These are phyloP conservation scores for Suillus luteus DNA, from an alignment of 768 basidiomycete species.

Conservation along the genomic window DNA sequence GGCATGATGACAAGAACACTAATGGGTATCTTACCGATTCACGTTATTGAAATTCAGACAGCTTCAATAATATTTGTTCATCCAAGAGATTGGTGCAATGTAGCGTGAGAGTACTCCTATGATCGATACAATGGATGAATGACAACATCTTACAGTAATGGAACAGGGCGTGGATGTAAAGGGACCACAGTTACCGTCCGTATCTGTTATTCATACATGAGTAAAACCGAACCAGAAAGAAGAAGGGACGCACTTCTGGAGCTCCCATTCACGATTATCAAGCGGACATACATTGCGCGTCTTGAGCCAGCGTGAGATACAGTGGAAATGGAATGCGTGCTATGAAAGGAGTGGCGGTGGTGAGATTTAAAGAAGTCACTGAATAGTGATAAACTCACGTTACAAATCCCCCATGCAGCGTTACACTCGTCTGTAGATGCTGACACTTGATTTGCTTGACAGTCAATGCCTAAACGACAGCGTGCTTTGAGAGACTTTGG, in stretches of 20 bases:
- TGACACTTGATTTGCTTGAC: constrained; percentile 98
- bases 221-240: too few relatives aligned
- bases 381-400: constrained; percentile 48
- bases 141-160: constrained; percentile 1
- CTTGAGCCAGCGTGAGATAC: constrained; percentile 99
- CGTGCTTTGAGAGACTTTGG: constrained; percentile 12
- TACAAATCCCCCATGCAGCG: constrained; percentile 99
- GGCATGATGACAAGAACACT: not conserved
- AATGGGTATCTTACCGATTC: not conserved
- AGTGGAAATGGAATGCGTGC: constrained; percentile 99
- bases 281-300: constrained; percentile 94
- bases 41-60: not conserved
- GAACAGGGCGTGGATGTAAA: not conserved
- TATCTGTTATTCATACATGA: not conserved
- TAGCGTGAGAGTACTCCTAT: not conserved
- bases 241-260: constrained; percentile 76
- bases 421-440: constrained; percentile 97
- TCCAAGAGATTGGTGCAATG: not conserved
- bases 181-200: not conserved
- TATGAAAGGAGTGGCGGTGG: constrained; percentile 29
- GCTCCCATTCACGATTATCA: constrained; percentile 96
- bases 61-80: not conserved
- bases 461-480: constrained; percentile 85
- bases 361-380: not conserved
- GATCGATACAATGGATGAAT: constrained; percentile 4